Evolutionary conservation across 257 asterid species (phyloP).

Genomic region (Capsicum baccatum): DNA sequence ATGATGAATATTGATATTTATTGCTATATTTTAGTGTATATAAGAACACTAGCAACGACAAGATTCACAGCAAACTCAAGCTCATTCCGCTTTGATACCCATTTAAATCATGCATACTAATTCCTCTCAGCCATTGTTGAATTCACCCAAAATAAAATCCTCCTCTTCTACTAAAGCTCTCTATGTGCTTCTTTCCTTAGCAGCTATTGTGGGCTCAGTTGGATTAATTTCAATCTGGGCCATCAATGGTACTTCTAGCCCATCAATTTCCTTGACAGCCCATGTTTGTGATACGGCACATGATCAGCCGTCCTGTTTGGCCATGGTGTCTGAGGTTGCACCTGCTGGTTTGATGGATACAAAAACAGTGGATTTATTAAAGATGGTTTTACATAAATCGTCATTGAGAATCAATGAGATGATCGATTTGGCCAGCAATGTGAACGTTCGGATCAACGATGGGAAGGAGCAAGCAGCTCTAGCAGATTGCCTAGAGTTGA

Average conservation of each 20-base stretch:
- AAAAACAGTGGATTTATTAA: constrained; percentile 16
- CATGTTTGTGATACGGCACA: constrained; percentile 29
- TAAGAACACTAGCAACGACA: not conserved
- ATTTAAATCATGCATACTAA: constrained; percentile 9
- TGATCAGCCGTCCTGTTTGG: constrained; percentile 30
- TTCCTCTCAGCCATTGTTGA: constrained; percentile 20
- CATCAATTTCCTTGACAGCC: constrained; percentile 17
- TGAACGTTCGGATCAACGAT: constrained; percentile 32
- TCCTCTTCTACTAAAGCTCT: constrained; percentile 5
- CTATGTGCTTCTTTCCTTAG: constrained; percentile 24
- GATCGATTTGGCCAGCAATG: constrained; percentile 11
- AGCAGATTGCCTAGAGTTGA: constrained; percentile 36
- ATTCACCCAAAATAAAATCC: constrained; percentile 8
- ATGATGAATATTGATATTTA: not conserved
- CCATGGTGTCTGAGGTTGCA: constrained; percentile 28
- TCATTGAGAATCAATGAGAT: constrained; percentile 21
- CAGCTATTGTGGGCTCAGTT: constrained; percentile 22
- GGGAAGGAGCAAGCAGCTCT: constrained; percentile 28
- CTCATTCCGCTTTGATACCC: not conserved
- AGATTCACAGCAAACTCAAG: not conserved
- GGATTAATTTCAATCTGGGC: constrained; percentile 18
- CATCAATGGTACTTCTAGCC: not conserved
- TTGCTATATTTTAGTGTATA: not conserved
- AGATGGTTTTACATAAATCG: constrained; percentile 28
- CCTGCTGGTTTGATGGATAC: not conserved